Evolutionary conservation across 306 rosid genomes (phyloP), one percentile per base, ranked within the genome.

Genomic region (Cucurbita moschata): DNA sequence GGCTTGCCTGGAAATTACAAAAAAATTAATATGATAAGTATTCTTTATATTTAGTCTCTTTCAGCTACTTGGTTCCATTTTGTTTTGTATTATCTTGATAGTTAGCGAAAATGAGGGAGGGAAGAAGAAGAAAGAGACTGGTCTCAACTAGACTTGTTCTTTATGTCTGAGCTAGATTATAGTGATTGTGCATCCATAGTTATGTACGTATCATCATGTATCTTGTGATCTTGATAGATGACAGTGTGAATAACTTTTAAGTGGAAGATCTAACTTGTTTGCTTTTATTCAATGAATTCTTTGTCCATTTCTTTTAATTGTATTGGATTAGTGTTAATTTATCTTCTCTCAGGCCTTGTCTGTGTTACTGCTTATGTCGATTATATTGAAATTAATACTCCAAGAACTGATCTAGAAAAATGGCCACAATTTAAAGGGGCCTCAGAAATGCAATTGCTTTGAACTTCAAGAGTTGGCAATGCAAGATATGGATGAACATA

Each of bases 1-100:
- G 73, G 76, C 61, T 75, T 72, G 72, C 42, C 55, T 44, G 56
- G 40, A 39, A 73, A 40, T 38, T 40, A 49, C 76, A 52, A 35
- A 44, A 16, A 44, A 14, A 54, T 78, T 64, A 18, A 55, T 43
- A n/a, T 65, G 43, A 6, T 12, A 67, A 9, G 16, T 55, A 61
- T 79, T 69, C 66, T 19, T 81, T 57, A n/a, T 12, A 62, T 37
- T 21, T 46, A 67, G 37, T 72, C 63, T 70, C 30, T 35, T 52
- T 55, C 52, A 72, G 44, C 76, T 71, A 16, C 38, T 53, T 49
- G 54, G 53, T 7, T 30, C 21, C 40, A 7, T 12, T 68, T 68
- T 68, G 23, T 26, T 68, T 68, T 68, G 57, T 46, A 68, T 47
- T 47, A 14, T 47, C 49, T 68, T 49, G 42, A 46, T 23, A 47